A percentile compares a stretch with the other conserved stretches of the same genome.
Evolutionary conservation across 2,329 filamentous ascomycete species (phyloP).

Genomic region (Dactylellina haptotyla): DNA sequence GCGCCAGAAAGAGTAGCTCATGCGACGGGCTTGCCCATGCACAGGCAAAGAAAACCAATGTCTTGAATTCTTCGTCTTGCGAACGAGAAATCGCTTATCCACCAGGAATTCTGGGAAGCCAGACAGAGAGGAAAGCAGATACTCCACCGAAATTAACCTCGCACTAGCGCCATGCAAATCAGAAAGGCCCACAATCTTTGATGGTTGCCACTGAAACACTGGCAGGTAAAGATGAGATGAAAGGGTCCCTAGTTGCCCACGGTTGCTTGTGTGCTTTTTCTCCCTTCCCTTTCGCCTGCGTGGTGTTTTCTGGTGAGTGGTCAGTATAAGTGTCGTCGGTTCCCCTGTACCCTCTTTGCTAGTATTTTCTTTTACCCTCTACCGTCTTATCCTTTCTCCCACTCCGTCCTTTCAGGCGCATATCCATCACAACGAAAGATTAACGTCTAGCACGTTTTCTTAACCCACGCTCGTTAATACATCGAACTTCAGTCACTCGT

Average conservation of each 20-base stretch:
- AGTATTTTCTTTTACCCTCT: constrained; percentile 12
- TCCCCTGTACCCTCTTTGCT: constrained; percentile 51
- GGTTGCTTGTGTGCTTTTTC: background rate
- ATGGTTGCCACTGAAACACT: constrained; percentile 50
- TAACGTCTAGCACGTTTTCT: constrained; percentile 50
- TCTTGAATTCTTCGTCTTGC: constrained; percentile 22
- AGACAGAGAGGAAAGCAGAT: background rate
- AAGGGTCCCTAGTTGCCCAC: constrained; percentile 43
- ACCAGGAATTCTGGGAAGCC: constrained; percentile 8
- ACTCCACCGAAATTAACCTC: constrained; percentile 49
- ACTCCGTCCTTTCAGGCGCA: constrained; percentile 15
- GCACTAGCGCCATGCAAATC: constrained; percentile 41
- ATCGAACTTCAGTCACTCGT: constrained; percentile 40
- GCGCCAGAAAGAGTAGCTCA: constrained; percentile 26
- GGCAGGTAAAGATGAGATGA: constrained; percentile 54
- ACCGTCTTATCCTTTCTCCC: constrained; percentile 30
- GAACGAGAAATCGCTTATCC: constrained; percentile 38
- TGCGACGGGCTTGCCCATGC: constrained; percentile 14
- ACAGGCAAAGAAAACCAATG: constrained; percentile 11
- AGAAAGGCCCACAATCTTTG: constrained; percentile 32
- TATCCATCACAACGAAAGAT: constrained; percentile 20
- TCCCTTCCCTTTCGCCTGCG: background rate
- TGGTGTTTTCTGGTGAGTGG: background rate
- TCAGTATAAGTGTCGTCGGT: constrained; percentile 49
- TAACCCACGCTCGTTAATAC: constrained; percentile 49